Percentiles rank a stretch among this genome's conserved stretches.
Evolutionary conservation across 345 rosid genomes (phyloP).

Genomic region (Diplotaxis tenuifolia): DNA sequence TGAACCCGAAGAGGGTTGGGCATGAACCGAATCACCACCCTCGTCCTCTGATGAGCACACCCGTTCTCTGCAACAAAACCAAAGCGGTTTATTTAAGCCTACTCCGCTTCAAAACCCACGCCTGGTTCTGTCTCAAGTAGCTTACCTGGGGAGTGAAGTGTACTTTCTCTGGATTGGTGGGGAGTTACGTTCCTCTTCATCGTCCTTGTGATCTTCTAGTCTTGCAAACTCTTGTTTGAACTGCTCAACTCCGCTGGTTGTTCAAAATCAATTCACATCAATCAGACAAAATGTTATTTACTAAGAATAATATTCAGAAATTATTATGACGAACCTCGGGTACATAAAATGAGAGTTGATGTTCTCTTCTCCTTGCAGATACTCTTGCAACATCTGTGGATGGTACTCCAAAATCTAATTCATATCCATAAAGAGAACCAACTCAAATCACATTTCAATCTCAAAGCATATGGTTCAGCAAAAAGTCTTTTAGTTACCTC

Average conservation of each 20-base stretch:
- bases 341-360: slow-evolving; percentile 68
- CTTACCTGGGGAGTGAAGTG: slow-evolving; percentile 81
- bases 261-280: neutral
- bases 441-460: slow-evolving; percentile 5
- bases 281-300: neutral
- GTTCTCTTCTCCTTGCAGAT: slow-evolving; percentile 73
- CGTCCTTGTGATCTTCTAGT: slow-evolving; percentile 67
- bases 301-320: neutral
- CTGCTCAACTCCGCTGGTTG: slow-evolving; percentile 69
- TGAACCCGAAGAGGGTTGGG: slow-evolving; percentile 43
- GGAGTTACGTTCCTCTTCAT: slow-evolving; percentile 48
- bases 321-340: slow-evolving; percentile 54
- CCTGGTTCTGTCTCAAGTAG: slow-evolving; percentile 8
- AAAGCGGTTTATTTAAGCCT: neutral
- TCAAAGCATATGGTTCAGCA: slow-evolving; percentile 1
- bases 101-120: neutral
- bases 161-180: slow-evolving; percentile 63
- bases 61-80: slow-evolving; percentile 55
- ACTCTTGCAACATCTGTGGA: slow-evolving; percentile 71
- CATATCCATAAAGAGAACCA: slow-evolving; percentile 11
- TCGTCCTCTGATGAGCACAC: slow-evolving; percentile 53
- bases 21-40: slow-evolving; percentile 47
- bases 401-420: slow-evolving; percentile 90
- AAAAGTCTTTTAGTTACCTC: slow-evolving; percentile 51
- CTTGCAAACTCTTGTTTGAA: slow-evolving; percentile 86